These are phyloP conservation scores for Globisporangium nodosum DNA, from an alignment of 352 stramenopile genomes.

Conservation along the genomic window DNA sequence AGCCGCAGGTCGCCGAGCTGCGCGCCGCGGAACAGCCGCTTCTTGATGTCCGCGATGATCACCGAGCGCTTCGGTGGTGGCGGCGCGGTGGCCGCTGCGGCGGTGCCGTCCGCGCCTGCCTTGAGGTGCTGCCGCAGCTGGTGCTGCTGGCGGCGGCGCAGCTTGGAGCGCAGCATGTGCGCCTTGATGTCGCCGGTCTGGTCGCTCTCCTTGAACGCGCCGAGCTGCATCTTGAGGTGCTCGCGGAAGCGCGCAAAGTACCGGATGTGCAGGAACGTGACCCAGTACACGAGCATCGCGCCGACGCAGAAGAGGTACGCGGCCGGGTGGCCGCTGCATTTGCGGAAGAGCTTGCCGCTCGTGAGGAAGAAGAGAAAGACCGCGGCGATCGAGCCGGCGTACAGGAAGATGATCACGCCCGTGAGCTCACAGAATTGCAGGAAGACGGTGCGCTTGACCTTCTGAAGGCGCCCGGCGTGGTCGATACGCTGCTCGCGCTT, in stretches of 20 bases:
- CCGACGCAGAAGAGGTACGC: conserved; percentile 44
- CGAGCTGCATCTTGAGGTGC: conserved; percentile 82
- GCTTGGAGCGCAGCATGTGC: conserved; percentile 11
- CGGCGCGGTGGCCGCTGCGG: neutral
- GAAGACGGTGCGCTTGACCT: conserved; percentile 76
- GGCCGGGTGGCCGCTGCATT: conserved; percentile 32
- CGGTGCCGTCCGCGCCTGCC: conserved; percentile 7
- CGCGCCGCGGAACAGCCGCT: conserved; percentile 67
- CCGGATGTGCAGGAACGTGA: conserved; percentile 60
- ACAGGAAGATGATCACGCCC: conserved; percentile 29
- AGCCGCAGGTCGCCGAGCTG: conserved; percentile 61
- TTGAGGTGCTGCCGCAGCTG: conserved; percentile 74
- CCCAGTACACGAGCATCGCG: conserved; percentile 45
- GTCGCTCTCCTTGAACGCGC: conserved; percentile 76
- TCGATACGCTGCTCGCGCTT: conserved; percentile 32
- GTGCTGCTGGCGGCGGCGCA: conserved; percentile 34
- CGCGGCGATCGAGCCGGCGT: conserved; percentile 38
- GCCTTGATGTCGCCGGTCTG: conserved; percentile 62
- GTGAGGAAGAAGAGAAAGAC: conserved; percentile 25
- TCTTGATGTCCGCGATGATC: conserved; percentile 49
- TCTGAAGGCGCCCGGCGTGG: conserved; percentile 42
- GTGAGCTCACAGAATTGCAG: conserved; percentile 75
- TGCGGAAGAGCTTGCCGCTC: conserved; percentile 46
- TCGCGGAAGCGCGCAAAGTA: conserved; percentile 55
- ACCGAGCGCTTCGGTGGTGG: conserved; percentile 19